Evolutionary conservation across 352 stramenopile genomes (phyloP).

Genomic region (Globisporangium viniferum): DNA sequence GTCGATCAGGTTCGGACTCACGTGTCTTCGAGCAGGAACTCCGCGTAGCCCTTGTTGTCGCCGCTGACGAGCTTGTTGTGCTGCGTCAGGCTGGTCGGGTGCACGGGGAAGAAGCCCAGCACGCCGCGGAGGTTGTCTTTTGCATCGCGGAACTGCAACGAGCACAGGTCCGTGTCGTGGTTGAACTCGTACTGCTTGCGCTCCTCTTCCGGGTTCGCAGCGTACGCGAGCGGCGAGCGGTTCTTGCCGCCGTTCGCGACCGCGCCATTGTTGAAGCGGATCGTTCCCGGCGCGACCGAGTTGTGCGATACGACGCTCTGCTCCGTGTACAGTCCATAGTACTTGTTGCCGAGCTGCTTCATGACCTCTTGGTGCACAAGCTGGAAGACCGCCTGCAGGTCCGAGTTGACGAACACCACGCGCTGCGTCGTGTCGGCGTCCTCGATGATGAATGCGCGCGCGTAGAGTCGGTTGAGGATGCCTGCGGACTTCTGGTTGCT

Average conservation of each 20-base stretch:
- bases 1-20: conserved; percentile 43
- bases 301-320: conserved; percentile 69
- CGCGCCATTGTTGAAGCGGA: conserved; percentile 32
- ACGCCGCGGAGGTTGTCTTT: conserved; percentile 36
- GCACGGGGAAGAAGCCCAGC: conserved; percentile 73
- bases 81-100: conserved; percentile 75
- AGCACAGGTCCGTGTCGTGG: conserved; percentile 64
- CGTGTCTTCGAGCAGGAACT: conserved; percentile 37
- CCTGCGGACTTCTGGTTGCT: conserved; percentile 38
- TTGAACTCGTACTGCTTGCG: conserved; percentile 46
- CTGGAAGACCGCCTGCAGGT: conserved; percentile 44
- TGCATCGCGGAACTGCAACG: conserved; percentile 47
- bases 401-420: conserved; percentile 50
- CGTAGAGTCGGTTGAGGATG: conserved; percentile 61
- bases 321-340: conserved; percentile 40
- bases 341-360: conserved; percentile 26
- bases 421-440: conserved; percentile 30
- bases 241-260: conserved; percentile 52
- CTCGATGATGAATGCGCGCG: conserved; percentile 60
- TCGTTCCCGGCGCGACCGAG: conserved; percentile 38
- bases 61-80: conserved; percentile 69
- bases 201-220: conserved; percentile 61
- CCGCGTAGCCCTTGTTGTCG: conserved; percentile 76
- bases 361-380: conserved; percentile 55
- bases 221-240: conserved; percentile 61